Evolutionary conservation across 2,329 filamentous ascomycete species (phyloP).

Genomic region (Neonectria faginata): DNA sequence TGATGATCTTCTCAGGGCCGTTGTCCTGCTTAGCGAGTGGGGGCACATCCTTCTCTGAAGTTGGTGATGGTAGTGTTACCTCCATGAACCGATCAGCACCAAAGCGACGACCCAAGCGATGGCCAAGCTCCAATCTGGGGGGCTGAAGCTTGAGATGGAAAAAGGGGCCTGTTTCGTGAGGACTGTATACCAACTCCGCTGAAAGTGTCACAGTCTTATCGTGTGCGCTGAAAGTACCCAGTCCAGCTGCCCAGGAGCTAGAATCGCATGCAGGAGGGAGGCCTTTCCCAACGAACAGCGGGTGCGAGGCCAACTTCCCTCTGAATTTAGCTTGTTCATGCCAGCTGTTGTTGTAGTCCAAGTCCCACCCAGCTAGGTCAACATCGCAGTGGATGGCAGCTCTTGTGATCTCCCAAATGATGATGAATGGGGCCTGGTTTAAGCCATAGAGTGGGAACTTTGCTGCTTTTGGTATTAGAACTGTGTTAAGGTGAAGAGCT

Average conservation of each 20-base stretch:
- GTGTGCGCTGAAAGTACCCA: conserved; percentile 51
- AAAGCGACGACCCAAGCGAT: conserved; percentile 67
- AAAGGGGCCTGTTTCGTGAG: conserved; percentile 51
- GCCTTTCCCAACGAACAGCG: conserved; percentile 55
- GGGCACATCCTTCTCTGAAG: conserved; percentile 44
- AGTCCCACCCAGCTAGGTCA: conserved; percentile 50
- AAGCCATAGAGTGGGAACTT: conserved; percentile 54
- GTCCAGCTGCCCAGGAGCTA: conserved; percentile 60
- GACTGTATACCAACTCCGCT: conserved; percentile 55
- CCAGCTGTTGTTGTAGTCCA: conserved; percentile 56
- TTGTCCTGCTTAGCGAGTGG: conserved; percentile 47
- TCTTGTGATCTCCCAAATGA: conserved; percentile 66
- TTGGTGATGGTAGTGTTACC: conserved; percentile 61
- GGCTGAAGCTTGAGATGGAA: conserved; percentile 62
- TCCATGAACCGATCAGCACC: conserved; percentile 70
- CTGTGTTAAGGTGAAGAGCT: background rate
- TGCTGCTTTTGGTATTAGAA: conserved; percentile 44
- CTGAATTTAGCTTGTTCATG: conserved; percentile 59
- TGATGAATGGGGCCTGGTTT: conserved; percentile 58
- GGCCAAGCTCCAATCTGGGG: conserved; percentile 60
- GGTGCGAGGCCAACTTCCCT: conserved; percentile 53
- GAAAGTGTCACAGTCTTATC: conserved; percentile 57
- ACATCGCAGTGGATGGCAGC: conserved; percentile 60
- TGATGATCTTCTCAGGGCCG: conserved; percentile 46
- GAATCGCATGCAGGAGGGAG: conserved; percentile 61